Evolutionary conservation across 768 basidiomycete genomes (phyloP), one percentile per base, ranked within the genome.

Genomic region (Mycena galericulata): DNA sequence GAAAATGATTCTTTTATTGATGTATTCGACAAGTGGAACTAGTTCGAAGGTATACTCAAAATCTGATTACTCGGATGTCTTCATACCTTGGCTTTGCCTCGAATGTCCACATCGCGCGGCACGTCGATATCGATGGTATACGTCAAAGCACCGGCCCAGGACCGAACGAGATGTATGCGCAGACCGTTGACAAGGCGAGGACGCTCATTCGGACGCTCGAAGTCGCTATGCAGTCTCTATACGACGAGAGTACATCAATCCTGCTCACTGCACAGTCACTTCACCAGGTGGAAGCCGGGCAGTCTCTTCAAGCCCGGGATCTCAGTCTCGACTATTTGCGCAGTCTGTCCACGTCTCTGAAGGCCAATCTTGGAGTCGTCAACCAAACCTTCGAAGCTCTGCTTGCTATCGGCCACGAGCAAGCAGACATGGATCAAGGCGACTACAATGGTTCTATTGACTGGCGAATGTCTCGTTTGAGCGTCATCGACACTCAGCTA

Each of bases 111-210:
- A 79, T 97, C 59, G 94, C 94, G 22, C 87, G 89, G 32, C 89
- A 91, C 76, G 89, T 97, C 67, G 96, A 96, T 75, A 88, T 96
- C 65, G 93, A 95, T 71, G 92, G 91, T 18, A 85, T 92, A 68
- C 83, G 83, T 29, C 83, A 86, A 67, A 85, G 88, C 30, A 79
- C 83, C 1, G 81, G 80, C 12, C 75, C 82, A 17, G 76, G 84
- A 9, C 75, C 82, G 26, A 87, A 87, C 70, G 81, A 86, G 22
- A 75, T 82, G 36, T 95, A 94, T 75, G 75, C 83, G 17, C 85
- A 88, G 69, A 88, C 89, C 22, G 90, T 96, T 3, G 88, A 89
- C 49, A 89, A 84, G 63, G 95, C 93, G 22, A 85, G 92, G 32
- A 72, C 82, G 11, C 84, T 94, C 24, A 85, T 93, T 22, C 88